Conservation (phyloP, 208 protist genomes). For the Eutreptiella sp. region DNA sequence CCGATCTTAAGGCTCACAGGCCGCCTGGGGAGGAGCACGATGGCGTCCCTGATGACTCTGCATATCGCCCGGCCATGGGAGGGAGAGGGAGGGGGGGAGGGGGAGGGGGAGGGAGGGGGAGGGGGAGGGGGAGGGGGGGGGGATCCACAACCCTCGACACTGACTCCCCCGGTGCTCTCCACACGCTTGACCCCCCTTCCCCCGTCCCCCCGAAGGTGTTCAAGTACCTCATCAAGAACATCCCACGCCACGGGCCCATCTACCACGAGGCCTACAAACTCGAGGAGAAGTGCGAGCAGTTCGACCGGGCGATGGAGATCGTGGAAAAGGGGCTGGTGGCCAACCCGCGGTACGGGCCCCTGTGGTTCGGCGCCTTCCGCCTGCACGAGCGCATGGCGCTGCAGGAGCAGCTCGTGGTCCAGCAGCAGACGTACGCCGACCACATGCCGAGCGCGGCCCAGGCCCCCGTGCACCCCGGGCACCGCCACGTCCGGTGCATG, state of each 20-base stretch:
- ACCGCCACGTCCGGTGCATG: no score
- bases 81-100: no score
- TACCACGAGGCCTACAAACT: constrained; percentile 60
- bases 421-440: no score
- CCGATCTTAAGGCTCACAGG: no score
- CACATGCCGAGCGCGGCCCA: no score
- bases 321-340: constrained; percentile 45
- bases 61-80: no score
- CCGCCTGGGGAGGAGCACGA: no score
- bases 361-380: constrained; percentile 56
- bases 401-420: not conserved
- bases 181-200: not conserved
- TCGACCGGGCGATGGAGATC: constrained; percentile 45
- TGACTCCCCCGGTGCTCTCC: not conserved
- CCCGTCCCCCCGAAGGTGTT: not conserved
- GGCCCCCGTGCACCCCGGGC: no score
- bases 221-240: constrained; percentile 53
- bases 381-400: constrained; percentile 45
- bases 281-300: constrained; percentile 50
- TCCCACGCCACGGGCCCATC: constrained; percentile 58
- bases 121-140: no score
- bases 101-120: no score
- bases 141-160: no score
- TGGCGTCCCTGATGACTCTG: no score
- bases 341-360: constrained; percentile 57